phyloP scores from a whole-genome alignment of 352 stramenopile species.

The Globisporangium spiculum region DNA sequence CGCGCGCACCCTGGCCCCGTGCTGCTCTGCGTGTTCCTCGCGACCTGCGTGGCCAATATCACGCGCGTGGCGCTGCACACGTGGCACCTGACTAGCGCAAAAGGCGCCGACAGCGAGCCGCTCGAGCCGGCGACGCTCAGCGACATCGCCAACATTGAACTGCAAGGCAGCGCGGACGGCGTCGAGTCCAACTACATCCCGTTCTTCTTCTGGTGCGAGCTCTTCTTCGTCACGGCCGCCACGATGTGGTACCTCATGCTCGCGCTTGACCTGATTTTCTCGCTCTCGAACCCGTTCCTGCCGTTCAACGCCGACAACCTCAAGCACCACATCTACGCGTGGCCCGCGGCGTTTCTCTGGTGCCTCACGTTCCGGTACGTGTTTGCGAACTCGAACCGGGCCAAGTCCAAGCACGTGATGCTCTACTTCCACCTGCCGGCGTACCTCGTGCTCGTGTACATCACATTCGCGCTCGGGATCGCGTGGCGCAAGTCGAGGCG shows the following conservation, averaged over 20 bases:
- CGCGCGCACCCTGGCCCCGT: conserved; percentile 67
- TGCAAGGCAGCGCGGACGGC: conserved; percentile 23
- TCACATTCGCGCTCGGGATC: conserved; percentile 47
- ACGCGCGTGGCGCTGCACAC: conserved; percentile 60
- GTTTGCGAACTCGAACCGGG: conserved; percentile 30
- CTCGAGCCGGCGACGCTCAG: conserved; percentile 45
- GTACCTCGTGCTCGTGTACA: conserved; percentile 72
- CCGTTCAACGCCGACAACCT: conserved; percentile 85
- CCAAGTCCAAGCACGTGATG: conserved; percentile 41
- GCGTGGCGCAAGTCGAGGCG: conserved; percentile 68
- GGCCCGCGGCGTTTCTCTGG: conserved; percentile 64
- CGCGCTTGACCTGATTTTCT: conserved; percentile 83
- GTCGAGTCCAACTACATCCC: conserved; percentile 45
- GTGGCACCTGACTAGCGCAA: conserved; percentile 31
- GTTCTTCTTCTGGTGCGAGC: conserved; percentile 83
- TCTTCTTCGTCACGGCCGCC: conserved; percentile 77
- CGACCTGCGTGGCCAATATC: conserved; percentile 62
- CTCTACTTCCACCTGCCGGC: conserved; percentile 69
- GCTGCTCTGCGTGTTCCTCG: conserved; percentile 78
- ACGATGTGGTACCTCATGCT: conserved; percentile 88
- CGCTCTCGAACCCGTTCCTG: conserved; percentile 83
- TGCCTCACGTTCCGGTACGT: conserved; percentile 68
- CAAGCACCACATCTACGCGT: conserved; percentile 83
- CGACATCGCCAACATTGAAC: conserved; percentile 57
- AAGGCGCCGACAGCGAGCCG: conserved; percentile 12